phyloP scores from a whole-genome alignment of 306 rosid species.

The Pyrus bretschneideri region DNA sequence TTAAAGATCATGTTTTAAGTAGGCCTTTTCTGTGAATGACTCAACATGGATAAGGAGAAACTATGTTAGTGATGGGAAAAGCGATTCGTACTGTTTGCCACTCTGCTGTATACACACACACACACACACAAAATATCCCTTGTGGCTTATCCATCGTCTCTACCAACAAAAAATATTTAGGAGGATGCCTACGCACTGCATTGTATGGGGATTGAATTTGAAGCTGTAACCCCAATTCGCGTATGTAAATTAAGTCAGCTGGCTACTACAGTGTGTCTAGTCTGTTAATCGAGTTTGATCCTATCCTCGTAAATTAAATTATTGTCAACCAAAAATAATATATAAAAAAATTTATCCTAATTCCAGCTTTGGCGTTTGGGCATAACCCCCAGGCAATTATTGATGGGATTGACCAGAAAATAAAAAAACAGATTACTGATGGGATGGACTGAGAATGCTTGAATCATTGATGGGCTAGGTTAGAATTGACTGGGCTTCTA shows the following conservation, averaged over 20 bases:
- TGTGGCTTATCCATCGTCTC: background rate
- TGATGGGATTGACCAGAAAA: too few species aligned
- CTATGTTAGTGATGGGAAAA: background rate
- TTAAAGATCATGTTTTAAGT: too few species aligned
- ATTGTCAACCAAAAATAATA: background rate
- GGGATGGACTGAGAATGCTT: background rate
- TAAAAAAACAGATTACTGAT: background rate
- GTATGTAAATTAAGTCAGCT: background rate
- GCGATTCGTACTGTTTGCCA: background rate
- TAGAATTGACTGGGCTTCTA: background rate
- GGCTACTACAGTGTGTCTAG: too few species aligned
- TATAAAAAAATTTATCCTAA: background rate
- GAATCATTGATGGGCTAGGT: too few species aligned
- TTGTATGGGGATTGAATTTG: background rate
- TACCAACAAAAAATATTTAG: background rate
- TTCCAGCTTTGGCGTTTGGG: background rate
- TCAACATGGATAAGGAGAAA: background rate
- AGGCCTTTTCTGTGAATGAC: background rate
- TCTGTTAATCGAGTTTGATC: too few species aligned
- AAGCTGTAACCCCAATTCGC: background rate
- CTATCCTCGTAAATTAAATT: too few species aligned
- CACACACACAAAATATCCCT: too few species aligned
- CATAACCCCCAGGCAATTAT: background rate
- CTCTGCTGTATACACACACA: background rate
- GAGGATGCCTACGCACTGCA: background rate